Evolutionary conservation across 169 alveolate species (phyloP), one percentile per base, ranked within the genome.

Genomic region (Cryptosporidium bovis): DNA sequence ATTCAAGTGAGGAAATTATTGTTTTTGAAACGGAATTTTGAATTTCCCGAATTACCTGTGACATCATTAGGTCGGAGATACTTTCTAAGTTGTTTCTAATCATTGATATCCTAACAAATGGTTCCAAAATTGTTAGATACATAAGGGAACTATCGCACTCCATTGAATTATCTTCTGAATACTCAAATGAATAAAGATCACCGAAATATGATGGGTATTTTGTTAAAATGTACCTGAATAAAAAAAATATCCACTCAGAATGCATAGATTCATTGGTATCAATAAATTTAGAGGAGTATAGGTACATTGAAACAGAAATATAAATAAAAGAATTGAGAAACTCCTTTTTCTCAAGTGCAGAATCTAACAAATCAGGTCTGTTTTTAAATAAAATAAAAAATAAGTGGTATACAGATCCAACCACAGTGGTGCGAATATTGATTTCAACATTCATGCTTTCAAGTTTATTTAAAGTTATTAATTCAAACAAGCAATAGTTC

Each of bases 211-310:
- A 15, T 60, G 87, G 77, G 27, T 60, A 27, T 77, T 60, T 53
- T 40, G 40, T 46, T 1, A 77, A n/a, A n/a, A 77, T n/a, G 29
- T 40, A 24, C 40, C 29, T 77, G 50, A 77, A 77, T 20, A 77
- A 60, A 34, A 77, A 62, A 16, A 60, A 60, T 5, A 77, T 36
- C 87, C 87, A 77, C n/a, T 77, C 87, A 4, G 87, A 77, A 15
- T 68, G 64, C 31, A 55, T 69, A 6, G 56, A 51, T 6, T 69
- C 40, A 18, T 40, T 64, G 29, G 31, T 3, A 27, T 15, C n/a
- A 12, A 53, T 24, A 62, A 31, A 31, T 40, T 36, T 56, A 1
- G 56, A 16, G 13, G 58, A 6, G 27, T 77, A 29, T 8, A 40
- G n/a, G 29, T 77, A 40, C 62, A 77, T 44, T 20, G 87, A 77